Evolutionary conservation across 2,329 filamentous ascomycete species (phyloP).

Genomic region (Calonectria crousiana): DNA sequence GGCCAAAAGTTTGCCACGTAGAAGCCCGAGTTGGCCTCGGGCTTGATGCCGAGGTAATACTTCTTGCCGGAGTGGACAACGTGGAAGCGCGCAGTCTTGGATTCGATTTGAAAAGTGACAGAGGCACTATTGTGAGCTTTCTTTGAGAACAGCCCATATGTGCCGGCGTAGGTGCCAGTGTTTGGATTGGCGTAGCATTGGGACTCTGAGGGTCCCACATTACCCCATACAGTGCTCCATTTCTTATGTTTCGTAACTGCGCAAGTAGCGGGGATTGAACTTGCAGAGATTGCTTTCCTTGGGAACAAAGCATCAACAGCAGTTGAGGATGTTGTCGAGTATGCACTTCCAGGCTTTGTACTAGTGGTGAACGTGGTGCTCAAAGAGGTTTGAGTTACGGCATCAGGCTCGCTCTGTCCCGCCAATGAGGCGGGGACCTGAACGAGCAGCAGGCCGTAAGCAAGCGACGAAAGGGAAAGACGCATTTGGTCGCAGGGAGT

Average conservation of each 20-base stretch:
- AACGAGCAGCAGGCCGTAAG: background rate
- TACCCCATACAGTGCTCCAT: background rate
- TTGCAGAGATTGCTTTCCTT: background rate
- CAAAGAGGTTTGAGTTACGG: background rate
- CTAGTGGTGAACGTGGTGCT: background rate
- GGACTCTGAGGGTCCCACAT: background rate
- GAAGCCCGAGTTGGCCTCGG: background rate
- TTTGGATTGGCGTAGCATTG: background rate
- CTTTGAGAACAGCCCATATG: background rate
- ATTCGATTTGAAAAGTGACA: background rate
- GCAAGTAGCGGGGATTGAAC: background rate
- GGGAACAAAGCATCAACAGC: background rate
- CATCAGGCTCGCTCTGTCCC: background rate
- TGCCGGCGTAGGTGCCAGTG: background rate
- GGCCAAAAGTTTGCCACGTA: background rate
- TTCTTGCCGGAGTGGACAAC: background rate
- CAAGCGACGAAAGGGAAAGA: background rate
- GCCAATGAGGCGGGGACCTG: background rate
- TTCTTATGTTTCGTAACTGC: background rate
- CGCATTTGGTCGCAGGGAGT: background rate
- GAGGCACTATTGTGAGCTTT: background rate
- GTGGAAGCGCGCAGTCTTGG: background rate
- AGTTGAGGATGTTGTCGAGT: background rate
- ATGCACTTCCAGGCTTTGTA: background rate
- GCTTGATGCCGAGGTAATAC: constrained; percentile 2